Evolutionary conservation across 257 asterid species (phyloP).

Genomic region (Anisodus tanguticus): DNA sequence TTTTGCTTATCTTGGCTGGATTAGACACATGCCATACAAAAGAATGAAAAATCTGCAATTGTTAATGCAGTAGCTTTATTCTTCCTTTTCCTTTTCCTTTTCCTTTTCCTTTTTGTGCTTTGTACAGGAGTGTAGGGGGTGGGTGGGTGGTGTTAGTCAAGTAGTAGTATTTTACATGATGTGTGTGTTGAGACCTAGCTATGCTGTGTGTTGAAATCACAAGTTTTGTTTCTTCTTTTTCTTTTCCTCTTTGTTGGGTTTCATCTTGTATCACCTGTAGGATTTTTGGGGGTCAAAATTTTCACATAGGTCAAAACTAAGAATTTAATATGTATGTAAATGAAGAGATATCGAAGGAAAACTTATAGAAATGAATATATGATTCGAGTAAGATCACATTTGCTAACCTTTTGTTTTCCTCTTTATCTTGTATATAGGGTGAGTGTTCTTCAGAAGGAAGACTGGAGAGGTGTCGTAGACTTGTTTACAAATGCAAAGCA

Average conservation of each 20-base stretch:
- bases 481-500: conserved; percentile 89
- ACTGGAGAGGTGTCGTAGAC: conserved; percentile 82
- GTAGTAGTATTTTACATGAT: neutral
- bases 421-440: conserved; percentile 55
- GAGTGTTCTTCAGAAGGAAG: conserved; percentile 71
- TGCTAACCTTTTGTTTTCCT: conserved; percentile 30
- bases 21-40: too few relatives aligned
- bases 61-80: neutral
- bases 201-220: neutral
- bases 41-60: too few relatives aligned
- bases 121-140: neutral
- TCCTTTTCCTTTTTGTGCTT: neutral
- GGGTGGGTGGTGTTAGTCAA: neutral
- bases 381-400: conserved; percentile 30
- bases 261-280: conserved; percentile 14
- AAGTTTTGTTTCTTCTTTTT: conserved; percentile 2
- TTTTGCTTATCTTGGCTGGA: too few relatives aligned
- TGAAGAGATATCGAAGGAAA: neutral
- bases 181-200: neutral
- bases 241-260: neutral
- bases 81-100: neutral
- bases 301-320: neutral
- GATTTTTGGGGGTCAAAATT: neutral
- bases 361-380: neutral
- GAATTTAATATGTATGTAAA: neutral